These are phyloP conservation scores for Suillus decipiens DNA, from an alignment of 768 basidiomycete genomes.

Conservation along the genomic window DNA sequence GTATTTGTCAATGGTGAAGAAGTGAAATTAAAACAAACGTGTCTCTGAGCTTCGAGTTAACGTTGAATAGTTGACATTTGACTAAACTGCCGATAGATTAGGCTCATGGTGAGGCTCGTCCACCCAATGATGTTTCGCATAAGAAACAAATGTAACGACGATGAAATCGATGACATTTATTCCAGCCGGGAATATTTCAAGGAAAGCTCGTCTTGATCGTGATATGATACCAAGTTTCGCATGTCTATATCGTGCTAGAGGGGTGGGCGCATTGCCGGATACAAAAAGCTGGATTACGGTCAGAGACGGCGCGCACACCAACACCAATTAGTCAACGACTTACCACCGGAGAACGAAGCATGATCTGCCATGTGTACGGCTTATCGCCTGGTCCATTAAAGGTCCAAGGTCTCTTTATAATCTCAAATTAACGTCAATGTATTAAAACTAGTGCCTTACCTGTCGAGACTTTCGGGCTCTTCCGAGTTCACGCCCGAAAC, in stretches of 20 bases:
- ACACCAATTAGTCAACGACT: constrained; percentile 5
- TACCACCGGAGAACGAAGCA: constrained; percentile 39
- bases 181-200: constrained; percentile 39
- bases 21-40: no score
- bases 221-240: constrained; percentile 40
- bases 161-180: constrained; percentile 31
- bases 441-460: constrained; percentile 19
- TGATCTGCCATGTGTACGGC: constrained; percentile 42
- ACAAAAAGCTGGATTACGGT: constrained; percentile 30
- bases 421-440: background rate
- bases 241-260: constrained; percentile 36
- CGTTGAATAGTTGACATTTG: no score
- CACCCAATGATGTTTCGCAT: constrained; percentile 10
- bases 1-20: no score
- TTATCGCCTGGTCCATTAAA: constrained; percentile 38
- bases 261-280: constrained; percentile 29
- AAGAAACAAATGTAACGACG: constrained; percentile 19
- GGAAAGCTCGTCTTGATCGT: constrained; percentile 35
- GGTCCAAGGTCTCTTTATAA: constrained; percentile 37
- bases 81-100: background rate
- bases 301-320: background rate
- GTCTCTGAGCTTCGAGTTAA: no score
- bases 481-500: constrained; percentile 10
- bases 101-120: constrained; percentile 2
- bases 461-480: constrained; percentile 17